Evolutionary conservation across 2,329 filamentous ascomycete genomes (phyloP).

Genomic region (Huntiella savannae): DNA sequence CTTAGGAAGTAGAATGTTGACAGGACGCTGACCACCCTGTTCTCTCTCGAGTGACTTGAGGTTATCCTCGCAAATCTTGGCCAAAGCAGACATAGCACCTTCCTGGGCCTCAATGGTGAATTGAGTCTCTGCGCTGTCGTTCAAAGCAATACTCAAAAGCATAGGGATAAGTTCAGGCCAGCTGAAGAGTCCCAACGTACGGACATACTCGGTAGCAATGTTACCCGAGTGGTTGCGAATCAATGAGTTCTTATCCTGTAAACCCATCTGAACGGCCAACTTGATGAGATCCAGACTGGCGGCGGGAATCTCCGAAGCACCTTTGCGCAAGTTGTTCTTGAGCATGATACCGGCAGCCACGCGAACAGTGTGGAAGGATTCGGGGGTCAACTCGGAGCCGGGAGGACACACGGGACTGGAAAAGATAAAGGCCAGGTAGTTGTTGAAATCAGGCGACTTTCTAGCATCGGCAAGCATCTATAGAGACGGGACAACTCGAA

Average conservation of each 20-base stretch:
- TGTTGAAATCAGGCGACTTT: constrained; percentile 79
- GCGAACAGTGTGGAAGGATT: constrained; percentile 57
- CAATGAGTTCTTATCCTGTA: constrained; percentile 65
- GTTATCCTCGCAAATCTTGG: constrained; percentile 96
- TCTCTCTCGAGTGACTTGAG: constrained; percentile 69
- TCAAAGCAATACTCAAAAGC: constrained; percentile 58
- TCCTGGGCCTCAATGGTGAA: constrained; percentile 60
- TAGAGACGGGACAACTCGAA: constrained; percentile 3
- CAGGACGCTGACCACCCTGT: constrained; percentile 70
- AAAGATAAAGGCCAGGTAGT: constrained; percentile 87
- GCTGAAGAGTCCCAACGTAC: constrained; percentile 62
- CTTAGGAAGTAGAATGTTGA: constrained; percentile 77
- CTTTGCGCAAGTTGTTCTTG: constrained; percentile 72
- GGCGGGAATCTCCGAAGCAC: constrained; percentile 59
- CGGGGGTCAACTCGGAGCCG: constrained; percentile 36
- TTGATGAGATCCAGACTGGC: constrained; percentile 59
- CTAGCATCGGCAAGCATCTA: constrained; percentile 91
- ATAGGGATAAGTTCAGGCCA: constrained; percentile 86
- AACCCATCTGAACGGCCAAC: constrained; percentile 53
- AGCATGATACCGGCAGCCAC: constrained; percentile 83
- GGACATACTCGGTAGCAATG: constrained; percentile 82
- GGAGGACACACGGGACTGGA: constrained; percentile 46
- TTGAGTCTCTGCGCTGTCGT: constrained; percentile 39
- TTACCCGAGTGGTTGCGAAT: constrained; percentile 82
- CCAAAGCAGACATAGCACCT: constrained; percentile 77